These are phyloP conservation scores for Zygosaccharomyces siamensis DNA, from an alignment of 805 yeast species.

Conservation along the genomic window DNA sequence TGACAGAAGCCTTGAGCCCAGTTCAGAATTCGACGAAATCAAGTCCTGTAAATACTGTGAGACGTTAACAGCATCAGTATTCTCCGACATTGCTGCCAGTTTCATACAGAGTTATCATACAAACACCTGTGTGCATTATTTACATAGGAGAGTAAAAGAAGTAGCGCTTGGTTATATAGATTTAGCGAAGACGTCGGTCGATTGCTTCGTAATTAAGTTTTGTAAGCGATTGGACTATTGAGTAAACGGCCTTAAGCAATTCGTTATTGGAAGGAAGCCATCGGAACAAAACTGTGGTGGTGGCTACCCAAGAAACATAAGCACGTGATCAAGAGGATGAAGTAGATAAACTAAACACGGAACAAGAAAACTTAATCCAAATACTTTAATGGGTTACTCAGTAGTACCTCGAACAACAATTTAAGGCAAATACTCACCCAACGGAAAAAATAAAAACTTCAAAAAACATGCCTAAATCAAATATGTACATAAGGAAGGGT, in stretches of 20 bases:
- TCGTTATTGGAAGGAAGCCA: neutral
- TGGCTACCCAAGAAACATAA: neutral
- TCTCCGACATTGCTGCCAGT: neutral
- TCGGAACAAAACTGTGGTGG: slow-evolving; percentile 4
- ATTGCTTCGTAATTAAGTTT: no score
- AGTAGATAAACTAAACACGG: neutral
- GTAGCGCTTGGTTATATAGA: no score
- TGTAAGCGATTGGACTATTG: no score
- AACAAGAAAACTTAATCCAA: neutral
- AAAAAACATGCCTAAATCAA: no score
- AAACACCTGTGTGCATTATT: no score
- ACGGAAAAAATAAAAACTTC: neutral
- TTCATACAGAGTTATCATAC: no score
- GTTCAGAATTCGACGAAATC: slow-evolving; percentile 27
- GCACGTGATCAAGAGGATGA: neutral
- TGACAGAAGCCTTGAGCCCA: slow-evolving; percentile 30
- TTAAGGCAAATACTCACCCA: neutral
- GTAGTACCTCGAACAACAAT: no score
- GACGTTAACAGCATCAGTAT: slow-evolving; percentile 6
- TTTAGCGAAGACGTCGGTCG: no score
- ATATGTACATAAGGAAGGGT: no score
- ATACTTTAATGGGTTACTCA: no score
- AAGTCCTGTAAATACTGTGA: slow-evolving; percentile 20
- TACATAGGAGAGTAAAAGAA: no score
- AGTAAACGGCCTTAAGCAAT: no score